Conservation (phyloP, 371 early-diverging fungal genomes). For the Lichtheimia corymbifera region DNA sequence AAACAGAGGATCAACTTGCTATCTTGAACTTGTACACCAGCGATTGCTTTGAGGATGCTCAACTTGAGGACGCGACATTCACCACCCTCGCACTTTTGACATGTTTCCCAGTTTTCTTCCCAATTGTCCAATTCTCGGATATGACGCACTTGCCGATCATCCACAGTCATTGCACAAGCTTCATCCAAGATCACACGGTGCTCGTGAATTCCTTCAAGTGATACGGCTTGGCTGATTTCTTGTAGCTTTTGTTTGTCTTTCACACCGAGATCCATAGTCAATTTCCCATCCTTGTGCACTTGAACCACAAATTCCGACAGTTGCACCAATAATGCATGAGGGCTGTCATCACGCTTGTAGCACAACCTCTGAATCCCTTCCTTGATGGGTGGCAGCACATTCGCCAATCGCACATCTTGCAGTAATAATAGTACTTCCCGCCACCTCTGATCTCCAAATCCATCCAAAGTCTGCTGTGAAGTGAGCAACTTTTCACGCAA, state of each 20-base stretch:
- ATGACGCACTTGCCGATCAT: slow-evolving; percentile 29
- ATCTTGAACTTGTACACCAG: slow-evolving; percentile 32
- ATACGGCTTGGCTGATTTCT: slow-evolving; percentile 31
- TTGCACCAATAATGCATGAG: slow-evolving; percentile 44
- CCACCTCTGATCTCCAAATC: slow-evolving; percentile 34
- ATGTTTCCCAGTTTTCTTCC: slow-evolving; percentile 25
- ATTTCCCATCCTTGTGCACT: slow-evolving; percentile 12
- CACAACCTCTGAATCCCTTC: slow-evolving; percentile 23
- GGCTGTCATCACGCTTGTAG: slow-evolving; percentile 40
- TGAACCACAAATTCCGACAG: slow-evolving; percentile 31
- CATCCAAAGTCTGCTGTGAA: slow-evolving; percentile 41
- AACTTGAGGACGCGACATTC: slow-evolving; percentile 22
- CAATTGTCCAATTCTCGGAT: slow-evolving; percentile 18
- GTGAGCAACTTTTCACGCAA: slow-evolving; percentile 55
- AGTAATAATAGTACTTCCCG: slow-evolving; percentile 43
- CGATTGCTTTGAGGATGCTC: slow-evolving; percentile 32
- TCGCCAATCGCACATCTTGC: slow-evolving; percentile 38
- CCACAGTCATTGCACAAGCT: slow-evolving; percentile 48
- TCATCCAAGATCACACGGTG: slow-evolving; percentile 25
- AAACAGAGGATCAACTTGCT: slow-evolving; percentile 29
- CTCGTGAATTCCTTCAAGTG: slow-evolving; percentile 15
- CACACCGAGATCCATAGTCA: slow-evolving; percentile 16
- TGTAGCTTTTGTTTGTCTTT: slow-evolving; percentile 32
- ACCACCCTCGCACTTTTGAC: slow-evolving; percentile 7
- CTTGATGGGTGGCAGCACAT: slow-evolving; percentile 23